phyloP scores from a whole-genome alignment of 1,139 yeast species.

The Candida sojae region DNA sequence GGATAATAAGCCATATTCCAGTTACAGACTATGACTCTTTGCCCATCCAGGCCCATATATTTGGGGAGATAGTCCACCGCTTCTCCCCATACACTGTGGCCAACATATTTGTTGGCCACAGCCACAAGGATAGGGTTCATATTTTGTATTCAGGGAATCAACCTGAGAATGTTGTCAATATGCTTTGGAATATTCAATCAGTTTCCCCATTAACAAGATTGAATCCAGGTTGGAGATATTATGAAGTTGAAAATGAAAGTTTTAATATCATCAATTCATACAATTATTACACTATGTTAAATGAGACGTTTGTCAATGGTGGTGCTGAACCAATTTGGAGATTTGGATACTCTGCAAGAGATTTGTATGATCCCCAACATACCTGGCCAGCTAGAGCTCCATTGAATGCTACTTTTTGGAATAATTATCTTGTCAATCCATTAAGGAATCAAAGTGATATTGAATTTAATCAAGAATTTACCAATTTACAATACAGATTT shows the following conservation, averaged over 20 bases:
- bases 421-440: conserved; percentile 35
- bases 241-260: conserved; percentile 64
- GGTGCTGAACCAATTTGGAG: conserved; percentile 57
- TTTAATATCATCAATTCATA: conserved; percentile 61
- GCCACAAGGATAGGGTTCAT: conserved; percentile 69
- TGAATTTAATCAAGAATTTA: conserved; percentile 47
- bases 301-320: conserved; percentile 49
- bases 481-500: conserved; percentile 49
- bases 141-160: conserved; percentile 49
- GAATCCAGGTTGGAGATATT: conserved; percentile 75
- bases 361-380: conserved; percentile 42
- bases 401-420: conserved; percentile 63
- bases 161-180: conserved; percentile 47
- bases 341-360: conserved; percentile 57
- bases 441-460: conserved; percentile 35
- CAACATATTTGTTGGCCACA: conserved; percentile 69
- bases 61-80: conserved; percentile 60
- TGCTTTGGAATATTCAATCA: conserved; percentile 69
- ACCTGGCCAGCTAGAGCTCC: conserved; percentile 57
- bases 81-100: conserved; percentile 72
- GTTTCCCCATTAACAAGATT: conserved; percentile 61
- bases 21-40: conserved; percentile 54
- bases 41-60: conserved; percentile 61
- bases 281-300: conserved; percentile 56
- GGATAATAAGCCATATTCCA: conserved; percentile 75